Conservation (phyloP, 2,329 filamentous ascomycete genomes). For the Fusarium beomiforme region DNA sequence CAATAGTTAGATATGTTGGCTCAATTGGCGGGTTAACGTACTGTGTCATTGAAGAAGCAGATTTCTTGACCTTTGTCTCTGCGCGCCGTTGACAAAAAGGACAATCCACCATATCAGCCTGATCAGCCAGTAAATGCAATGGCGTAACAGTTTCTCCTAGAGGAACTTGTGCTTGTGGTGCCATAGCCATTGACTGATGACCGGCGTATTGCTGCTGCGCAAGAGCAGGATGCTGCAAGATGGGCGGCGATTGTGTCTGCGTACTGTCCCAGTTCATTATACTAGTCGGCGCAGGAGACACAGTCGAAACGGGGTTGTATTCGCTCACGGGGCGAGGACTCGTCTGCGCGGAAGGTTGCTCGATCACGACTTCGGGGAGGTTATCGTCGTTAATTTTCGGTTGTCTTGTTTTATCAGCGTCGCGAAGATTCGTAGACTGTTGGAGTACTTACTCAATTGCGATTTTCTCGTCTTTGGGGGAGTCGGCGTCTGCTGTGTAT, state of each 20-base stretch:
- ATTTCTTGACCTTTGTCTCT: constrained; percentile 35
- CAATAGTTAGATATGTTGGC: not conserved
- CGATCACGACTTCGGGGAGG: constrained; percentile 40
- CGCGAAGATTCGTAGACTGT: too few relatives aligned
- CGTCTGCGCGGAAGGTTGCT: not conserved
- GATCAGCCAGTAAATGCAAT: constrained; percentile 38
- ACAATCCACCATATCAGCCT: constrained; percentile 40
- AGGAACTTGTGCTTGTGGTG: not conserved
- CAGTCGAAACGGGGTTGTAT: not conserved
- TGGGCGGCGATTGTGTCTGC: constrained; percentile 29
- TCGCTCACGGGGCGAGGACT: constrained; percentile 3
- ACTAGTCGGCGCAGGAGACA: constrained; percentile 20
- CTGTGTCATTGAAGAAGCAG: constrained; percentile 39
- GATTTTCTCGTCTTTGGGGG: constrained; percentile 34
- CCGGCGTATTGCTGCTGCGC: constrained; percentile 29
- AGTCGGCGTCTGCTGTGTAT: constrained; percentile 16
- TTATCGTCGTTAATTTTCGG: constrained; percentile 30
- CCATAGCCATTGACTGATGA: constrained; percentile 22
- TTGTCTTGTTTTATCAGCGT: constrained; percentile 11
- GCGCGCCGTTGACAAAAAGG: constrained; percentile 40
- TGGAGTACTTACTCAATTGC: constrained; percentile 17
- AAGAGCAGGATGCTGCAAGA: constrained; percentile 27
- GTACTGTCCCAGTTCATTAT: constrained; percentile 11
- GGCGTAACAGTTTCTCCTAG: constrained; percentile 38
- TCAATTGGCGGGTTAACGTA: constrained; percentile 2